phyloP scores from a whole-genome alignment of 352 stramenopile genomes.

The Globisporangium polare region DNA sequence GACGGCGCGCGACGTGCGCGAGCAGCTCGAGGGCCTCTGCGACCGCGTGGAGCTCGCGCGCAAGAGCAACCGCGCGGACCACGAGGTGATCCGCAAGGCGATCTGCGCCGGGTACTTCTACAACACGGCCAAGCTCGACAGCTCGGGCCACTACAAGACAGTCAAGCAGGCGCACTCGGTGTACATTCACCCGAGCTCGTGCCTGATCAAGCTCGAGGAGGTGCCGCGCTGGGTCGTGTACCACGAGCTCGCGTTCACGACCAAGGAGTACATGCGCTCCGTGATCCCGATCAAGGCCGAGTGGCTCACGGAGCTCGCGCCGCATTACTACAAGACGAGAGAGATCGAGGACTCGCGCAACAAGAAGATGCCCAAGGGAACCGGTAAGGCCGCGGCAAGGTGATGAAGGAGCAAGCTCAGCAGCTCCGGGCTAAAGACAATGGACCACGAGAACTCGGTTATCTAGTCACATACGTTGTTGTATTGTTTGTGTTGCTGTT shows the following conservation, averaged over 20 bases:
- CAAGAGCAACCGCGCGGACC: constrained; percentile 79
- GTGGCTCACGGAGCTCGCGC: constrained; percentile 98
- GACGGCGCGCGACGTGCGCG: constrained; percentile 97
- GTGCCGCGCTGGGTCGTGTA: constrained; percentile 96
- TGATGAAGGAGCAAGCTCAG: background rate
- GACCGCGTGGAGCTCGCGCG: constrained; percentile 97
- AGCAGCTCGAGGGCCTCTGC: constrained; percentile 98
- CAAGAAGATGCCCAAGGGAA: constrained; percentile 97
- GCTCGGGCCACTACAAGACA: constrained; percentile 97
- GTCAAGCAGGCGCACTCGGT: constrained; percentile 98
- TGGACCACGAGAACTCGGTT: background rate
- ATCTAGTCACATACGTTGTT: background rate
- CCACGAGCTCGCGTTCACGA: constrained; percentile 99
- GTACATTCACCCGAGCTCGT: constrained; percentile 98
- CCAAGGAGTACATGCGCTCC: constrained; percentile 99
- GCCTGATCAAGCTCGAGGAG: constrained; percentile 90
- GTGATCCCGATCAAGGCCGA: constrained; percentile 96
- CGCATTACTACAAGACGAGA: constrained; percentile 99
- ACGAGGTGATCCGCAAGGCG: constrained; percentile 95
- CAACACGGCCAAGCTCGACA: constrained; percentile 96
- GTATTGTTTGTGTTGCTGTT: background rate
- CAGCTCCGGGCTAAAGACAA: too few relatives aligned
- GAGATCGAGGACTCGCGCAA: constrained; percentile 94
- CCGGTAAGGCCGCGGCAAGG: constrained; percentile 29
- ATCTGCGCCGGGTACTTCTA: constrained; percentile 99